Evolutionary conservation across 2,329 filamentous ascomycete species (phyloP), one percentile per base, ranked within the genome.

Genomic region (Lecanosticta acicola): DNA sequence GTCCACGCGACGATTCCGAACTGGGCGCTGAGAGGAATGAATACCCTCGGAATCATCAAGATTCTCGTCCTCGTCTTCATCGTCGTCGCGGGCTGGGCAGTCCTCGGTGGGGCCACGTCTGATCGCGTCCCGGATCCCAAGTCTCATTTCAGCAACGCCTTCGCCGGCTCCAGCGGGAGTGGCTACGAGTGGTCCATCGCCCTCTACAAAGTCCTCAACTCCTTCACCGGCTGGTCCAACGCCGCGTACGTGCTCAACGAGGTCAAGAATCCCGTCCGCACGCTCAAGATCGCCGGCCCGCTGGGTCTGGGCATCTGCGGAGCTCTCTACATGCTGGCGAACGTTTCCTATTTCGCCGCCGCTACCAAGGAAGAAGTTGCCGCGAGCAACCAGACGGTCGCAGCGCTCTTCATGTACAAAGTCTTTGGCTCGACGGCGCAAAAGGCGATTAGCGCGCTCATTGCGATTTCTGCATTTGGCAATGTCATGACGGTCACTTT

Each of bases 171-270:
- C 1, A 62, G 38, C 10, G 39, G 68, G 0, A 67, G 65, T 4
- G 66, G 62, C 2, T 72, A 74, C 48, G 73, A 74, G 21, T 63
- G 80, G 14, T 74, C 78, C 2, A 80, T 71, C 44, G 78, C 79
- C 0, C 57, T 84, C n/a, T 71, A 78, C 39, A 79, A 74, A 40
- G 75, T 83, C 26, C 54, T 43, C 35, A 39, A 43, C 18, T 45
- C 44, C 39, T 49, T 41, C 26, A 44, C 37, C 17, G 48, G 48
- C 10, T 50, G 74, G 47, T 64, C 70, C 5, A 81, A 82, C 49
- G 75, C 78, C 0, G 81, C 81, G 62, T 79, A 79, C 49, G 70
- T 83, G 3, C 75, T 78, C 46, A 80, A 80, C 42, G 79, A 83
- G 61, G 73, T 81, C 51, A 74, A 74, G n/a, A 34, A 46, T 20